phyloP scores from a whole-genome alignment of 345 rosid species.

The Syzygium aqueum region DNA sequence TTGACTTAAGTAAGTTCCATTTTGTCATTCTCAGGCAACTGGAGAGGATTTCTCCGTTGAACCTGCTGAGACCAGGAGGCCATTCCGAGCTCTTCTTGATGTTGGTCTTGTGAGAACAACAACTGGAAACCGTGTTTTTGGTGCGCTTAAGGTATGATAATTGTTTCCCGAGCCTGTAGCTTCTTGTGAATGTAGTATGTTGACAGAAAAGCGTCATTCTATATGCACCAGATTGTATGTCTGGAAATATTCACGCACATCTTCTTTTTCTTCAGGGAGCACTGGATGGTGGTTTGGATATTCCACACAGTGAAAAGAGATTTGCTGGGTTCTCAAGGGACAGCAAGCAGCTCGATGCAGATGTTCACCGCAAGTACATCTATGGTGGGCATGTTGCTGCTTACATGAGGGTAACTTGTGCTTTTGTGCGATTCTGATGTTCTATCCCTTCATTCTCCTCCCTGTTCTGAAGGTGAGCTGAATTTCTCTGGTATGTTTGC shows the following conservation, averaged over 20 bases:
- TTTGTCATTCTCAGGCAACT: conserved; percentile 38
- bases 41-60: conserved; percentile 91
- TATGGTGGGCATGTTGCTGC: conserved; percentile 72
- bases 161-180: neutral
- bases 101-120: conserved; percentile 68
- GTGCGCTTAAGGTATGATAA: conserved; percentile 53
- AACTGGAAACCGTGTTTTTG: conserved; percentile 70
- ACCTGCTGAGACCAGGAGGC: conserved; percentile 59
- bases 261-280: conserved; percentile 47
- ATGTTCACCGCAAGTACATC: conserved; percentile 70
- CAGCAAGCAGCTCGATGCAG: conserved; percentile 67
- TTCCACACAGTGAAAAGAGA: conserved; percentile 86
- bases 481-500: neutral
- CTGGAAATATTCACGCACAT: neutral
- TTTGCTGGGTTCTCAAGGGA: conserved; percentile 80
- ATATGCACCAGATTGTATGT: neutral
- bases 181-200: neutral
- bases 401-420: conserved; percentile 55
- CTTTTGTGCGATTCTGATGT: neutral
- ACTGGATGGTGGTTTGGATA: conserved; percentile 82
- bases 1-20: neutral
- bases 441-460: neutral
- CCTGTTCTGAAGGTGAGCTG: too few relatives aligned
- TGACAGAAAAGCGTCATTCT: neutral
- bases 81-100: conserved; percentile 83